Percentiles rank a stretch among this genome's conserved stretches.
These are phyloP conservation scores for Beauveria scarabaeidicola DNA, from an alignment of 2,329 filamentous ascomycete genomes.

Conservation along the genomic window DNA sequence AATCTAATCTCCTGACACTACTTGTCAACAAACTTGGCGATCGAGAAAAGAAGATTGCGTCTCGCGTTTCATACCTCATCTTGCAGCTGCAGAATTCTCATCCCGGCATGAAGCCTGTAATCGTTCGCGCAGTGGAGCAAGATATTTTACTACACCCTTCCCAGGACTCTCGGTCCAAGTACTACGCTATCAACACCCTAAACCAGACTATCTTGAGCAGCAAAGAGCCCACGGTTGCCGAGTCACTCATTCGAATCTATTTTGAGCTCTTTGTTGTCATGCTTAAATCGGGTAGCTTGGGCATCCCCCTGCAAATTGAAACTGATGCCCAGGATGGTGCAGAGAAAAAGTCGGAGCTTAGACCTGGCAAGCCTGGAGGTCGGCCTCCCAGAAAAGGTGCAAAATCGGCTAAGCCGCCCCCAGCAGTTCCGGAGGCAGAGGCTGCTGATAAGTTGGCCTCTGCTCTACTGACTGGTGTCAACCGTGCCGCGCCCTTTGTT, in stretches of 20 bases:
- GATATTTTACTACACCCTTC: slow-evolving; percentile 82
- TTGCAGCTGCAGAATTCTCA: slow-evolving; percentile 83
- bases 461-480: slow-evolving; percentile 85
- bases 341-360: slow-evolving; percentile 11
- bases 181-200: slow-evolving; percentile 91
- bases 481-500: slow-evolving; percentile 90
- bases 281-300: slow-evolving; percentile 51
- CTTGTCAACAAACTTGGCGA: slow-evolving; percentile 96
- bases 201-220: slow-evolving; percentile 91
- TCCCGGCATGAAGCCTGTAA: slow-evolving; percentile 85
- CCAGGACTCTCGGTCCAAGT: slow-evolving; percentile 81
- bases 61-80: slow-evolving; percentile 85
- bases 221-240: slow-evolving; percentile 74
- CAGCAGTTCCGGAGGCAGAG: slow-evolving; percentile 53
- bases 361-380: slow-evolving; percentile 7
- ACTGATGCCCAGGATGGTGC: slow-evolving; percentile 29
- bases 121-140: slow-evolving; percentile 76
- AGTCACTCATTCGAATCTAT: slow-evolving; percentile 79
- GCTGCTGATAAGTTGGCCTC: slow-evolving; percentile 82
- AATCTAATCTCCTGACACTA: slow-evolving; percentile 83
- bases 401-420: slow-evolving; percentile 20
- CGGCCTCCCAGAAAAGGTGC: slow-evolving; percentile 19
- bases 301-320: slow-evolving; percentile 36
- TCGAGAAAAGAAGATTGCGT: slow-evolving; percentile 90
- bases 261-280: slow-evolving; percentile 81